Percentiles rank a stretch among this genome's conserved stretches.
These are phyloP conservation scores for Naganishia sp. DNA, from an alignment of 1,284 basidiomycete species.

Conservation along the genomic window DNA sequence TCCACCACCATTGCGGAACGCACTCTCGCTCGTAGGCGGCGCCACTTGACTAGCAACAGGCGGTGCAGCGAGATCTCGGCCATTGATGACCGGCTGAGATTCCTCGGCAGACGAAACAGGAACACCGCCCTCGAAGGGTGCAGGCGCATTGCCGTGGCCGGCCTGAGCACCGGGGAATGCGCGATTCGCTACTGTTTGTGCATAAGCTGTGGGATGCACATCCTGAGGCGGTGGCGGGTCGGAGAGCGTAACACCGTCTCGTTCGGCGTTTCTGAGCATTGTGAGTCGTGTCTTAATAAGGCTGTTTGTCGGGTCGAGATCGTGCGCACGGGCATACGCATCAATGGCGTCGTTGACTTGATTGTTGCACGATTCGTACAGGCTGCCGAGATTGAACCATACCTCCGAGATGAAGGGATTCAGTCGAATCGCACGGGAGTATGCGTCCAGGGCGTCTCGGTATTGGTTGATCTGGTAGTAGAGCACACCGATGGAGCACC, in stretches of 20 bases:
- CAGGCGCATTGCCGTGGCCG: slow-evolving; percentile 35
- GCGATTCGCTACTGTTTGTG: slow-evolving; percentile 54
- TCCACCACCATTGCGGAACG: slow-evolving; percentile 49
- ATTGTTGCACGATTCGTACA: slow-evolving; percentile 99
- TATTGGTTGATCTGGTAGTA: slow-evolving; percentile 99
- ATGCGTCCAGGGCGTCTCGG: slow-evolving; percentile 95
- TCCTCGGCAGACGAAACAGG: slow-evolving; percentile 21
- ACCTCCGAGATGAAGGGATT: slow-evolving; percentile 99
- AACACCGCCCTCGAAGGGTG: slow-evolving; percentile 33
- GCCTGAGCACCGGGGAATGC: slow-evolving; percentile 37
- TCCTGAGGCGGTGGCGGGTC: slow-evolving; percentile 88
- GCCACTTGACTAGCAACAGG: slow-evolving; percentile 36
- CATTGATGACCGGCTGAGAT: slow-evolving; percentile 31
- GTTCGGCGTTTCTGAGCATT: slow-evolving; percentile 76
- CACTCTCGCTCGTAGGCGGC: slow-evolving; percentile 40
- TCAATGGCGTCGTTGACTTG: slow-evolving; percentile 98
- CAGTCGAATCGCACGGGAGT: slow-evolving; percentile 95
- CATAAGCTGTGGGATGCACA: slow-evolving; percentile 91
- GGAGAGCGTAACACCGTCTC: slow-evolving; percentile 71
- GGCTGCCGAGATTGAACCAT: slow-evolving; percentile 95
- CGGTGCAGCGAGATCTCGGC: slow-evolving; percentile 48
- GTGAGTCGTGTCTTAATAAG: slow-evolving; percentile 76
- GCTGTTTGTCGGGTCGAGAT: slow-evolving; percentile 79
- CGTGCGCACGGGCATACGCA: slow-evolving; percentile 88
- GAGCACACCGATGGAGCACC: slow-evolving; percentile 98